These are phyloP conservation scores for Cerioporus squamosus DNA, from an alignment of 1,284 basidiomycete species.

Conservation along the genomic window DNA sequence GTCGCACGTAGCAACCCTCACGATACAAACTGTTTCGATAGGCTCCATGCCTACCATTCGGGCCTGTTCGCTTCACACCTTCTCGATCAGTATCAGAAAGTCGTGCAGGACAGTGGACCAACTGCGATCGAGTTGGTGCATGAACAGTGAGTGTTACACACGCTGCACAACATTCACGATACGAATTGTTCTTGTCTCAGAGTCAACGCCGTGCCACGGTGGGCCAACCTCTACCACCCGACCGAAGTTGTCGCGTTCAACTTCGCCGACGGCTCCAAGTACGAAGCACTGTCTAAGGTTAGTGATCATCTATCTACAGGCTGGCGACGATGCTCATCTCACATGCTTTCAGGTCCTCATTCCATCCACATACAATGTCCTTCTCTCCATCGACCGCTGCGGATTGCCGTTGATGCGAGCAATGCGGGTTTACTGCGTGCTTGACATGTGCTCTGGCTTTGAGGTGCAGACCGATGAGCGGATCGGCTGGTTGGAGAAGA, in stretches of 20 bases:
- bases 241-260: conserved; percentile 29
- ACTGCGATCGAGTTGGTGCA: not conserved
- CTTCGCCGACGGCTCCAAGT: conserved; percentile 43
- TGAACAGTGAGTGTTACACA: not conserved
- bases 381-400: not conserved
- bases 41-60: conserved; percentile 39
- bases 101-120: not conserved
- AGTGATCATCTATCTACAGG: not conserved
- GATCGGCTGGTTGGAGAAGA: conserved; percentile 1
- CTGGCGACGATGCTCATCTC: not conserved
- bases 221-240: conserved; percentile 43
- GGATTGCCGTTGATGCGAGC: conserved; percentile 22
- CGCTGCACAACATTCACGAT: not conserved
- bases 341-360: not conserved
- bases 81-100: not conserved
- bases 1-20: conserved; percentile 30
- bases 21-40: conserved; percentile 39
- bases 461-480: conserved; percentile 29
- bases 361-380: not conserved
- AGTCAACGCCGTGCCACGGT: conserved; percentile 32
- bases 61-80: conserved; percentile 40
- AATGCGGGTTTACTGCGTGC: conserved; percentile 19
- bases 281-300: conserved; percentile 44
- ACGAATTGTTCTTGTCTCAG: no score
- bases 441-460: conserved; percentile 22